Conservation (phyloP, 169 alveolate genomes). For the Nephromyces sp. region DNA sequence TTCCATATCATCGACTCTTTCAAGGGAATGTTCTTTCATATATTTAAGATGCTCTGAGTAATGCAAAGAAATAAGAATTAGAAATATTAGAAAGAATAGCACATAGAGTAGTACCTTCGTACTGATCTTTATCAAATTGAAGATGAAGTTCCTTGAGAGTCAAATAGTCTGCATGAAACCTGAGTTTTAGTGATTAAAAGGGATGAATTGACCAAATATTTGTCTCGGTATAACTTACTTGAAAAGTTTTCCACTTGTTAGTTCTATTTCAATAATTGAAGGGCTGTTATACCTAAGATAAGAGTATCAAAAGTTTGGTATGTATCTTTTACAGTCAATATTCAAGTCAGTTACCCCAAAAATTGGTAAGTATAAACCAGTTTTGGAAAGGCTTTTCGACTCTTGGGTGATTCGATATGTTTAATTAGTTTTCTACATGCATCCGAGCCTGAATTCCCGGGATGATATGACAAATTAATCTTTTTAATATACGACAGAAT, state of each 20-base stretch:
- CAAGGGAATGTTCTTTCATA: neutral
- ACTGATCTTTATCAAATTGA: constrained; percentile 17
- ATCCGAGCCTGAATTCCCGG: constrained; percentile 22
- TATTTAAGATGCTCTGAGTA: neutral
- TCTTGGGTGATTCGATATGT: neutral
- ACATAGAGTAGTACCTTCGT: no score
- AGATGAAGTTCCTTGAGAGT: constrained; percentile 7
- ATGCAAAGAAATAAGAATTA: no score
- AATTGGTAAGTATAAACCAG: constrained; percentile 12
- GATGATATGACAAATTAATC: constrained; percentile 24
- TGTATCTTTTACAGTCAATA: neutral
- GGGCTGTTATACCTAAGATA: constrained; percentile 20
- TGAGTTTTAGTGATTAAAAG: no score
- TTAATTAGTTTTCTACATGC: constrained; percentile 11
- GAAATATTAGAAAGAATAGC: no score
- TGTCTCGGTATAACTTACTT: neutral
- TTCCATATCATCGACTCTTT: neutral
- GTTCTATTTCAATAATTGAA: constrained; percentile 1
- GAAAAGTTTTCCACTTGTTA: constrained; percentile 7
- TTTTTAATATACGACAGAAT: constrained; percentile 15
- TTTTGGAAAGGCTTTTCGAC: constrained; percentile 9
- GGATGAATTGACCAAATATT: no score
- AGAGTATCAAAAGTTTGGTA: neutral
- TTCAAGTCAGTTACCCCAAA: constrained; percentile 14
- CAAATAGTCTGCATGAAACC: constrained; percentile 19